Percentiles rank a stretch among this genome's conserved stretches.
These are phyloP conservation scores for Ocimum tenuiflorum DNA, from an alignment of 257 asterid species.

Conservation along the genomic window DNA sequence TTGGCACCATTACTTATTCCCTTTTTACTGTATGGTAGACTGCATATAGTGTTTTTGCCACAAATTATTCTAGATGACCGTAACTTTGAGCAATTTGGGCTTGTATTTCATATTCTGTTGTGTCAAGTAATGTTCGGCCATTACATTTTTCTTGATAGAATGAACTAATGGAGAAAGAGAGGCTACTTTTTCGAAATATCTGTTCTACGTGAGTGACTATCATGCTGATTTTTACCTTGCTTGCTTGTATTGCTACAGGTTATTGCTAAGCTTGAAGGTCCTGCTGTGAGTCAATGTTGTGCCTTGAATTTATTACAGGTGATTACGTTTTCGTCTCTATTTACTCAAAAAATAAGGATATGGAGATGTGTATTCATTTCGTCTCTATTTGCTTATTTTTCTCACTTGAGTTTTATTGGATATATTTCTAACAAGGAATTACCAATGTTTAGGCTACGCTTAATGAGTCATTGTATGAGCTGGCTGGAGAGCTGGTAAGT, in stretches of 20 bases:
- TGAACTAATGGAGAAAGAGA: not conserved
- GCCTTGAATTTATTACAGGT: conserved; percentile 97
- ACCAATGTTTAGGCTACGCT: conserved; percentile 72
- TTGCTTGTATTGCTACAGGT: conserved; percentile 56
- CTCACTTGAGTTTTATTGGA: conserved; percentile 7
- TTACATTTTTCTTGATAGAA: not conserved
- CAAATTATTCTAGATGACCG: not conserved
- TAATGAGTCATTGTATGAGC: conserved; percentile 84
- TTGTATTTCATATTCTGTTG: conserved; percentile 6
- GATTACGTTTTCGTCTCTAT: conserved; percentile 16
- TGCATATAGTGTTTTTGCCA: not conserved
- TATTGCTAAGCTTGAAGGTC: conserved; percentile 97
- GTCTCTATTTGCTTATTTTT: not conserved
- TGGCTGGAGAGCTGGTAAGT: conserved; percentile 98
- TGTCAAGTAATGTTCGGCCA: not conserved
- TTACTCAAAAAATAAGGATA: conserved; percentile 4
- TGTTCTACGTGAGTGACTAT: conserved; percentile 14
- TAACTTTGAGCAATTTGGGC: not conserved
- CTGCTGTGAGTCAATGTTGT: conserved; percentile 92
- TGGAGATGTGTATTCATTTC: not conserved
- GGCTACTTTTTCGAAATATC: conserved; percentile 8
- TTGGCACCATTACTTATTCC: not conserved
- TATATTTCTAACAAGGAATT: conserved; percentile 27
- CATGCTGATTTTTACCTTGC: conserved; percentile 25
- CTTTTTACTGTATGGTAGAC: not conserved